Conservation (phyloP, 1,139 yeast genomes). For the Geotrichum histeridarum region DNA sequence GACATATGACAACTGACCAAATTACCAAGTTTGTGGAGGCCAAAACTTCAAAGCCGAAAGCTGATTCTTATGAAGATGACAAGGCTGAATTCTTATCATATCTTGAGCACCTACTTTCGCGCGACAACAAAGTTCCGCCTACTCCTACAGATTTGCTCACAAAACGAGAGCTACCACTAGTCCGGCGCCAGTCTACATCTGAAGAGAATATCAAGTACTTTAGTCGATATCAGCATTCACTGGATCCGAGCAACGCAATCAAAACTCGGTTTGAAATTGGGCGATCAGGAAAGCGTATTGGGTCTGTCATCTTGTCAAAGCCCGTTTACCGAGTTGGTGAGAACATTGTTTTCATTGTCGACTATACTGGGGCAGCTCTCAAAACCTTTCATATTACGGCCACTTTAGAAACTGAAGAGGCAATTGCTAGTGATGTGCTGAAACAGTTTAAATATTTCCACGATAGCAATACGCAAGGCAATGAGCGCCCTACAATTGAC, state of each 20-base stretch:
- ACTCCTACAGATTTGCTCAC: not conserved
- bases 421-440: conserved; percentile 22
- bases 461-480: conserved; percentile 1
- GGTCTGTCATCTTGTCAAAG: conserved; percentile 35
- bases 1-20: conserved; percentile 6
- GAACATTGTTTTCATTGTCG: conserved; percentile 32
- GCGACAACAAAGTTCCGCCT: not conserved
- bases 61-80: not conserved
- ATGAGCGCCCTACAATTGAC: conserved; percentile 10
- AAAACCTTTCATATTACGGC: conserved; percentile 39
- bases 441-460: conserved; percentile 7
- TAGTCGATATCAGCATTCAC: conserved; percentile 26
- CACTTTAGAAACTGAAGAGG: conserved; percentile 38
- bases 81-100: conserved; percentile 1
- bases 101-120: conserved; percentile 4
- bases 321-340: conserved; percentile 41
- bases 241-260: conserved; percentile 19
- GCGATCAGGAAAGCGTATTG: conserved; percentile 33
- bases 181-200: conserved; percentile 17
- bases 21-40: not conserved
- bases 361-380: conserved; percentile 28
- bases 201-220: conserved; percentile 30
- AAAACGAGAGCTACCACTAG: conserved; percentile 9
- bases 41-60: not conserved
- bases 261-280: conserved; percentile 35